These are phyloP conservation scores for Amphirosellinia nigrospora DNA, from an alignment of 495 filamentous ascomycete genomes.

Conservation along the genomic window DNA sequence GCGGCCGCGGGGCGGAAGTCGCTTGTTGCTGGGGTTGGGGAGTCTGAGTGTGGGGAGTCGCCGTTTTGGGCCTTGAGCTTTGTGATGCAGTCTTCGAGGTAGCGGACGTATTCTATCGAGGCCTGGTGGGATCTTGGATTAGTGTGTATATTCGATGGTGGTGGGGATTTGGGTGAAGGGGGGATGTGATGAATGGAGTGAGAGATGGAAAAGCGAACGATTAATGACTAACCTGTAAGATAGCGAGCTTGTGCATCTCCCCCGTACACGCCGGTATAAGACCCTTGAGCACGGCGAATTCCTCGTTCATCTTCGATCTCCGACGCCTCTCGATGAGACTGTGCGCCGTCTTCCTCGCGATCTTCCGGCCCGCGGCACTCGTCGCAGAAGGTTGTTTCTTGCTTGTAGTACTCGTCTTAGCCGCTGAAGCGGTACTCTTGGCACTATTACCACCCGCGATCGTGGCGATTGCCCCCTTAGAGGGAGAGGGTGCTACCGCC, in stretches of 20 bases:
- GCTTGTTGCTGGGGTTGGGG: background rate
- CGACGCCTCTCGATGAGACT: slow-evolving; percentile 90
- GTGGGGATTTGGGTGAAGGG: no score
- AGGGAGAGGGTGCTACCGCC: background rate
- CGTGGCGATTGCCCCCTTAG: slow-evolving; percentile 24
- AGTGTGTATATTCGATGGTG: no score
- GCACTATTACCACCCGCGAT: slow-evolving; percentile 2
- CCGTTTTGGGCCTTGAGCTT: slow-evolving; percentile 72
- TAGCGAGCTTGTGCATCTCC: slow-evolving; percentile 98
- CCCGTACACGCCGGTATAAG: slow-evolving; percentile 93
- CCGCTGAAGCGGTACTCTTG: slow-evolving; percentile 29
- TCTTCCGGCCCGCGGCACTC: slow-evolving; percentile 86
- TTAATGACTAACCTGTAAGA: slow-evolving; percentile 74
- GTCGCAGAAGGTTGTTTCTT: slow-evolving; percentile 73
- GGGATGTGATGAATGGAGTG: background rate
- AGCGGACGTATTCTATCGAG: slow-evolving; percentile 95
- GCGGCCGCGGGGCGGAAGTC: background rate
- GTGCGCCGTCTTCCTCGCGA: slow-evolving; percentile 94
- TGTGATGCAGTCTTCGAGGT: slow-evolving; percentile 86
- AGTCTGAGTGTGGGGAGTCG: background rate
- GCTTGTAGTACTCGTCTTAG: slow-evolving; percentile 58
- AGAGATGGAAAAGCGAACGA: background rate
- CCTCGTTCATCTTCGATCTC: slow-evolving; percentile 98
- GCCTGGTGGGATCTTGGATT: slow-evolving; percentile 58
- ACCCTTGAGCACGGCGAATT: slow-evolving; percentile 90